Evolutionary conservation across 2,329 filamentous ascomycete species (phyloP).

Genomic region (Hypoxylon sp.): DNA sequence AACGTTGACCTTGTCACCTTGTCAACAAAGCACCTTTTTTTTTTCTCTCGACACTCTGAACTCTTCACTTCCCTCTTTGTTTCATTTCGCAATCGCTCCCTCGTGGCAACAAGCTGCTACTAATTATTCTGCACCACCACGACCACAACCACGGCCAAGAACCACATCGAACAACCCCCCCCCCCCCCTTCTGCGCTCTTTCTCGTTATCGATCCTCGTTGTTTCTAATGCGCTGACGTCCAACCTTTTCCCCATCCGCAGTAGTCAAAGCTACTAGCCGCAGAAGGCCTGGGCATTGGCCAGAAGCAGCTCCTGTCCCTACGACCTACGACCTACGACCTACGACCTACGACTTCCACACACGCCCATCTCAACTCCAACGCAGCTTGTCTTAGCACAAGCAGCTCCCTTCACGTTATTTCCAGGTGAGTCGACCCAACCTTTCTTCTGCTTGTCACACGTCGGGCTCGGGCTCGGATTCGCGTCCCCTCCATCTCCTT

Average conservation of each 20-base stretch:
- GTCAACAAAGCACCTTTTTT: slow-evolving; percentile 43
- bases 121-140: slow-evolving; percentile 37
- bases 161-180: too few relatives aligned
- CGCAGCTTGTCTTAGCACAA: slow-evolving; percentile 40
- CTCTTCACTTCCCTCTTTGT: slow-evolving; percentile 42
- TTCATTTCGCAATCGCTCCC: slow-evolving; percentile 38
- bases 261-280: slow-evolving; percentile 36
- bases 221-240: slow-evolving; percentile 44
- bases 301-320: slow-evolving; percentile 30
- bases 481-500: slow-evolving; percentile 39
- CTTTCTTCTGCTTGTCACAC: slow-evolving; percentile 27
- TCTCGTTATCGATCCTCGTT: slow-evolving; percentile 29
- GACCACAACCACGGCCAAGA: too few relatives aligned
- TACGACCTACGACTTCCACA: too few relatives aligned
- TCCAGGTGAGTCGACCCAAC: slow-evolving; percentile 37
- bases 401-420: slow-evolving; percentile 30
- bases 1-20: slow-evolving; percentile 42
- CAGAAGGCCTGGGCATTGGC: slow-evolving; percentile 36
- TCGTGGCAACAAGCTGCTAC: slow-evolving; percentile 43
- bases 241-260: slow-evolving; percentile 31
- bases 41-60: slow-evolving; percentile 36
- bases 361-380: slow-evolving; percentile 13
- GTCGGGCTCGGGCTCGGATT: slow-evolving; percentile 34
- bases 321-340: too few relatives aligned
- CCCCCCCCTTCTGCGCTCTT: slow-evolving; percentile 35